Evolutionary conservation across 495 filamentous ascomycete species (phyloP).

Genomic region (Daldinia concentrica): DNA sequence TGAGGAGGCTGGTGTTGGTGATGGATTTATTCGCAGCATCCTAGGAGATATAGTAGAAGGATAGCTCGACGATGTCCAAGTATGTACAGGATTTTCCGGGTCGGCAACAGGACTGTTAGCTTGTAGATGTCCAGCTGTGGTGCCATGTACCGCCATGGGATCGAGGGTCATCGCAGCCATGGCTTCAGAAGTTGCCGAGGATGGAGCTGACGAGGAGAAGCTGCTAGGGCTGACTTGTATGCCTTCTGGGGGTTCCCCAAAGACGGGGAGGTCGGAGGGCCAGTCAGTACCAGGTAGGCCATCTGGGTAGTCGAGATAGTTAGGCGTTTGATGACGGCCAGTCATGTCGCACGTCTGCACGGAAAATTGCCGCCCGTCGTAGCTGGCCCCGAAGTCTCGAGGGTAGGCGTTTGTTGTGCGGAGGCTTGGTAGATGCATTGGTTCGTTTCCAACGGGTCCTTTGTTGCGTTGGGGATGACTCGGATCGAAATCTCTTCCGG

Average conservation of each 20-base stretch:
- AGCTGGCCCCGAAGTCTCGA: constrained; percentile 29
- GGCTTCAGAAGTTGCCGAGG: constrained; percentile 40
- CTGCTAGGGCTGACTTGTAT: constrained; percentile 37
- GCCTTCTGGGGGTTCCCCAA: constrained; percentile 37
- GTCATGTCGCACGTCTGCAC: constrained; percentile 26
- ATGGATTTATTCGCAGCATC: constrained; percentile 46
- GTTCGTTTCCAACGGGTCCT: constrained; percentile 40
- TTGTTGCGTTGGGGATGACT: constrained; percentile 44
- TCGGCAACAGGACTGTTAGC: constrained; percentile 1
- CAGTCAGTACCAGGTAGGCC: constrained; percentile 23
- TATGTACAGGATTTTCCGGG: constrained; percentile 18
- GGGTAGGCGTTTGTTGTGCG: constrained; percentile 39
- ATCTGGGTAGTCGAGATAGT: constrained; percentile 31
- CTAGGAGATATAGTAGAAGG: constrained; percentile 52
- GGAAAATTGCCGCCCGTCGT: constrained; percentile 26
- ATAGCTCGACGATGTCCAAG: constrained; percentile 28
- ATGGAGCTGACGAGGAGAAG: constrained; percentile 40
- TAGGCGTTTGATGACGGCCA: background rate
- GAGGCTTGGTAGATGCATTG: constrained; percentile 40
- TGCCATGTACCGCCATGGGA: constrained; percentile 19
- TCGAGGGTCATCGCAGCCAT: constrained; percentile 43
- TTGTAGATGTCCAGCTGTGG: constrained; percentile 3
- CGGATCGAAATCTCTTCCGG: constrained; percentile 43
- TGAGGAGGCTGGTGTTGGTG: constrained; percentile 48
- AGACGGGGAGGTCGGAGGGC: constrained; percentile 23